Evolutionary conservation across 129 eudicot species (phyloP), one percentile per base, ranked within the genome.

Genomic region (Lonicera japonica): DNA sequence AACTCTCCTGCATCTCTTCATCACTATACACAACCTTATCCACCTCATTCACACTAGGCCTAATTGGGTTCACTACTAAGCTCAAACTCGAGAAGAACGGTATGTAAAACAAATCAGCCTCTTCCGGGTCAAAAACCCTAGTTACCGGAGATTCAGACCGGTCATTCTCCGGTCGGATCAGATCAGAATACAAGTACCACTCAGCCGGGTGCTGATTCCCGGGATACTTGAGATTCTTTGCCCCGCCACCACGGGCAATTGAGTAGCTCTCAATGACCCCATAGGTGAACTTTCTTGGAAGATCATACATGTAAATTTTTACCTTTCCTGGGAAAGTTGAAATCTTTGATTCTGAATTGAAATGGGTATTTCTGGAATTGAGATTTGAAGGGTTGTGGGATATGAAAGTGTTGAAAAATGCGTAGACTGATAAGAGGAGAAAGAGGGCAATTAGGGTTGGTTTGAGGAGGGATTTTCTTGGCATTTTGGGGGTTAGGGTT

Each of bases 181-280:
- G 62, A 73, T 92, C 96, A 21, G 70, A 25, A 40, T 87, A 92
- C 60, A 92, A 65, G 53, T 87, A 74, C 98, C 98, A 92, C 70
- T 92, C 98, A n/a, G 96, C 98, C 12, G 90, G 74, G 59, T 92
- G 98, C 76, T 92, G 98, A 56, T 92, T 77, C n/a, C 98, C 98
- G 2, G 98, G 98, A 46, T 92, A 92, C 80, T 84, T 92, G 4
- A 78, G 54, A 70, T 29, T 38, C 18, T 70, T 36, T 0, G 22
- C 68, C 29, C 77, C 88, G 3, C 77, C 92, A 3, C 77, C 85
- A 13, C 98, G 68, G 13, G 96, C 84, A 56, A 70, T 72, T 3
- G 81, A 86, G 63, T 92, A 92, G 75, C 91, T 87, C 55, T 85
- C 83, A 5, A 92, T 88, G 8, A 92, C 98, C 19, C 98, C 98